Evolutionary conservation across 2,329 filamentous ascomycete species (phyloP).

Genomic region (Claviceps arundinis): DNA sequence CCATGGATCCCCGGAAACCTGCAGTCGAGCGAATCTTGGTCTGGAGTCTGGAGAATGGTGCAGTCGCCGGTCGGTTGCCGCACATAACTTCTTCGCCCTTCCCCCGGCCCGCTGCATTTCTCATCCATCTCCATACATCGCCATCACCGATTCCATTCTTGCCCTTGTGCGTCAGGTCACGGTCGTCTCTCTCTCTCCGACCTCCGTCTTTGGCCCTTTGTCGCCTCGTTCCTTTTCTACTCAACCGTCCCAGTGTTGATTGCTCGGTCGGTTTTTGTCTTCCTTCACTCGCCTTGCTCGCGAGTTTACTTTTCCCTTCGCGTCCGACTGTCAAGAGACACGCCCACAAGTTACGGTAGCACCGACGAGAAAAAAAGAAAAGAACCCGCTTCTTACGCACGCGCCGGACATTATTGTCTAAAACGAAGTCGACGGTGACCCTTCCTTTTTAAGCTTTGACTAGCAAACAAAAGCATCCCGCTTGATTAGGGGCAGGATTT

Average conservation of each 20-base stretch:
- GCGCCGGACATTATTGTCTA: neutral
- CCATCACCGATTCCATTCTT: conserved; percentile 12
- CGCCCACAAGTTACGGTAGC: neutral
- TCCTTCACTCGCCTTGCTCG: neutral
- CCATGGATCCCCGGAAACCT: neutral
- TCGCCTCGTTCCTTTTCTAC: conserved; percentile 4
- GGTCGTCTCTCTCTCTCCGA: conserved; percentile 7
- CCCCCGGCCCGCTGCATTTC: neutral
- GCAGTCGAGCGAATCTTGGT: neutral
- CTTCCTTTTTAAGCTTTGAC: conserved; percentile 10
- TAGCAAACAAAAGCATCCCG: neutral
- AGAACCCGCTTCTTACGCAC: neutral
- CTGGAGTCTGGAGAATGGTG: neutral
- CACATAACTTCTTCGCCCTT: conserved; percentile 1
- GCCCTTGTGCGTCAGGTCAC: conserved; percentile 8
- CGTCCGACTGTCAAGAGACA: neutral
- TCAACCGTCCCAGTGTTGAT: conserved; percentile 3
- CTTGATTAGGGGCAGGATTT: neutral
- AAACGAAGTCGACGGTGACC: conserved; percentile 16
- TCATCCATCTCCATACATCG: neutral
- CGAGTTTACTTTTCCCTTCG: neutral
- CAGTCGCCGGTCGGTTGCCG: neutral
- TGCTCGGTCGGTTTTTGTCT: conserved; percentile 1
- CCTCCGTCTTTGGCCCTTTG: neutral
- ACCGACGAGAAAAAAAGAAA: neutral